Evolutionary conservation across 192 early-diverging fungal species (phyloP), one percentile per base, ranked within the genome.

Genomic region (Mycoemilia scoparia): DNA sequence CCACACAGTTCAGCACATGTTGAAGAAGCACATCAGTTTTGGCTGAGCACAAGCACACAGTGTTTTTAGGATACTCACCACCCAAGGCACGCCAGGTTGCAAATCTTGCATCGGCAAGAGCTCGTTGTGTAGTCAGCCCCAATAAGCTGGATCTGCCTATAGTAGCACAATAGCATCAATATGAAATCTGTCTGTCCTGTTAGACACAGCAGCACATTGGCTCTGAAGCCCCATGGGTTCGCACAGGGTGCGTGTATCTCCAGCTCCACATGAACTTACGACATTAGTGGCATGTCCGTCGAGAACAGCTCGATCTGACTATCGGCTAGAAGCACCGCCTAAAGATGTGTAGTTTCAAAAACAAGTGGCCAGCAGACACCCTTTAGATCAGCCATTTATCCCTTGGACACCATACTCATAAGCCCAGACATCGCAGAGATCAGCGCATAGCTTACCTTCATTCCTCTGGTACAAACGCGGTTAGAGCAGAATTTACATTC

Each of bases 241-340:
- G n/a, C n/a, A n/a, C n/a, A n/a, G n/a, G n/a, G n/a, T n/a, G n/a
- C n/a, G n/a, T n/a, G n/a, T n/a, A n/a, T n/a, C n/a, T n/a, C n/a
- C n/a, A n/a, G n/a, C n/a, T n/a, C n/a, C n/a, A n/a, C n/a, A n/a
- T n/a, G 19, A 10, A 68, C 75, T 57, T 72, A 79, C 76, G 61
- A 48, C 45, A 62, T 57, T 5, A 76, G 79, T 4, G 75, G 73
- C 36, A 72, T 57, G 45, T 82, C 76, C 5, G 79, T 82, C 11
- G 79, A 82, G 37, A 67, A 82, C 10, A 82, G 45, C 52, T 82
- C 75, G 21, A 82, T 70, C 7, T 64, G 49, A 25, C 67, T 73
- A 36, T 82, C 79, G 2, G 75, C 76, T 2, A 76, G 47, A 21
- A 77, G 51, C 50, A 77, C 43, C 5, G 74, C 76, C 58, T 76